A percentile compares a stretch with the other conserved stretches of the same genome.
Conservation (phyloP, 2,329 filamentous ascomycete species). For the Hypomyces perniciosus region DNA sequence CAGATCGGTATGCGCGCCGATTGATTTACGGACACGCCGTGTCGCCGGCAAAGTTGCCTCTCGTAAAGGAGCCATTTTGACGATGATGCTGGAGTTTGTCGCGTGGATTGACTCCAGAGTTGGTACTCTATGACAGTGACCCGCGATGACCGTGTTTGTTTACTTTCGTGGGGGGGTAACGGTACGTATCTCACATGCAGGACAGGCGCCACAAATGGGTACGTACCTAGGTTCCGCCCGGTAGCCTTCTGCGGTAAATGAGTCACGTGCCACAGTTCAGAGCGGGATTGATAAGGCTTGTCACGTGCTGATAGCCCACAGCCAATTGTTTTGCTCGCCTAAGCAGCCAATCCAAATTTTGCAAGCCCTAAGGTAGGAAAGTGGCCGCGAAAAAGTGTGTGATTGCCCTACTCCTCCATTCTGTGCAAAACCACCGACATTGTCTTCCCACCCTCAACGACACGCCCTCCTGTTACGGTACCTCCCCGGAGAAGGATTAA, state of each 20-base stretch:
- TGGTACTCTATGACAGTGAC: constrained; percentile 19
- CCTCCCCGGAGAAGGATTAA: constrained; percentile 34
- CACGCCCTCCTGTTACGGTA: constrained; percentile 35
- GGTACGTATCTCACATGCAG: constrained; percentile 13
- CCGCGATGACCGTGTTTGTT: constrained; percentile 24
- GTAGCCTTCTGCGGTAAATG: neutral
- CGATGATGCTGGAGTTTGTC: constrained; percentile 13
- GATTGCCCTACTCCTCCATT: constrained; percentile 33
- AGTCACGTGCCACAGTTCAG: neutral
- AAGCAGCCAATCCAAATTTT: constrained; percentile 33
- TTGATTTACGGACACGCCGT: constrained; percentile 64
- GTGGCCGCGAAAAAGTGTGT: constrained; percentile 30
- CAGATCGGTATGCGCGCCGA: constrained; percentile 51
- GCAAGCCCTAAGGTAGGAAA: constrained; percentile 34
- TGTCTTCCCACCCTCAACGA: constrained; percentile 32
- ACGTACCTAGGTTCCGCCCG: neutral
- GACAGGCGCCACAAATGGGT: neutral
- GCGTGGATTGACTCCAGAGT: constrained; percentile 16
- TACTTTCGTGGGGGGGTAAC: constrained; percentile 13
- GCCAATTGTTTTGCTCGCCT: constrained; percentile 21
- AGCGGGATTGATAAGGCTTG: neutral
- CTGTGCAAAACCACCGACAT: constrained; percentile 31
- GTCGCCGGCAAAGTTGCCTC: constrained; percentile 49
- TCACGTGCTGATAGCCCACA: constrained; percentile 23
- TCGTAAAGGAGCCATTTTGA: constrained; percentile 26